Conservation (phyloP, 768 basidiomycete species). For the Rhizopogon rudus region DNA sequence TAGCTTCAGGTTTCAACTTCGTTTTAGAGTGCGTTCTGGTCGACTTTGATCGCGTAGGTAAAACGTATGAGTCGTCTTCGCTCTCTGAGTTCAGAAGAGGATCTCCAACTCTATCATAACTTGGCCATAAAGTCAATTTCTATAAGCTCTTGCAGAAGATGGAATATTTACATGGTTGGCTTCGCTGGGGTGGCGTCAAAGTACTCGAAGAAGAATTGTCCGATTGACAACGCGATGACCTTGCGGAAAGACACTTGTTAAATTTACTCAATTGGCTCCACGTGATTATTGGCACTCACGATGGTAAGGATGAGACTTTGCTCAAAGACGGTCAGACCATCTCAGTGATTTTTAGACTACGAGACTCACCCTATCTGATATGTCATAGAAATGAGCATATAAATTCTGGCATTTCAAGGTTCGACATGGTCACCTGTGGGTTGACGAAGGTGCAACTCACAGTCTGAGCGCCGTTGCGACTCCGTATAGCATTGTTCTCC, state of each 20-base stretch:
- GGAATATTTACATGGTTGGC: not conserved
- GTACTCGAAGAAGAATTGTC: conserved; percentile 53
- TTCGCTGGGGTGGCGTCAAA: conserved; percentile 8
- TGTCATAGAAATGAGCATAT: conserved; percentile 74
- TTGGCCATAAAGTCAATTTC: conserved; percentile 3
- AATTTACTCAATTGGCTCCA: not conserved
- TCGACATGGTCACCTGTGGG: not conserved
- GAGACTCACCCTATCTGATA: conserved; percentile 59
- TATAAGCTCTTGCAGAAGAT: not conserved
- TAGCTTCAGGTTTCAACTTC: conserved; percentile 50
- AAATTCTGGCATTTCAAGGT: conserved; percentile 37
- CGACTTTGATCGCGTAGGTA: conserved; percentile 7
- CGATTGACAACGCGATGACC: conserved; percentile 51
- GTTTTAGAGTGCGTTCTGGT: conserved; percentile 35
- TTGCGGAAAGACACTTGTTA: conserved; percentile 15
- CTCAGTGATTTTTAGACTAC: not conserved
- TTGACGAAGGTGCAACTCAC: conserved; percentile 33
- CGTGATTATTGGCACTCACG: not conserved
- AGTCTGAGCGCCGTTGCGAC: conserved; percentile 54
- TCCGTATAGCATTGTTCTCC: conserved; percentile 54
- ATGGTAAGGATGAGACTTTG: not conserved
- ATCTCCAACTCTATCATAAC: conserved; percentile 13
- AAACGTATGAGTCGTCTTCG: not conserved
- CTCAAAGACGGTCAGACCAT: not conserved
- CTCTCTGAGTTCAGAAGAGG: conserved; percentile 16